A percentile compares a stretch with the other conserved stretches of the same genome.
These are phyloP conservation scores for Oleoguttula mirabilis DNA, from an alignment of 495 filamentous ascomycete species.

Conservation along the genomic window DNA sequence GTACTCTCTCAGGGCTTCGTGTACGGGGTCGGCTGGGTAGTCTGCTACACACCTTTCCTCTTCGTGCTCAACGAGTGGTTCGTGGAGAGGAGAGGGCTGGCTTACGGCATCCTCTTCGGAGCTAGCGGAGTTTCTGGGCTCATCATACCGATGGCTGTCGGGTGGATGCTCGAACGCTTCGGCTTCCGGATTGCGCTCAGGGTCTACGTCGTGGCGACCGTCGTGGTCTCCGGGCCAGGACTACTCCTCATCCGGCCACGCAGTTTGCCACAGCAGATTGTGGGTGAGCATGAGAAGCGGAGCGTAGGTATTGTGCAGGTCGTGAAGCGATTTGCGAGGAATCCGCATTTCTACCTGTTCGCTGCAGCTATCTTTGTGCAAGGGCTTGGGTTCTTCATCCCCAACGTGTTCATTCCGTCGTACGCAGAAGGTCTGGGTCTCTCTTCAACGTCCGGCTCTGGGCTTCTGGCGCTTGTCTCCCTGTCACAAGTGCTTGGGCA, in stretches of 20 bases:
- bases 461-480: constrained; percentile 14
- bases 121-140: constrained; percentile 30
- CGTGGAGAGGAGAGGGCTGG: constrained; percentile 30
- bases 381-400: constrained; percentile 22
- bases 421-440: constrained; percentile 16
- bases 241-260: constrained; percentile 28
- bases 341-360: constrained; percentile 10
- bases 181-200: constrained; percentile 32
- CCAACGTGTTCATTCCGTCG: constrained; percentile 22
- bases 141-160: constrained; percentile 29
- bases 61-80: constrained; percentile 34
- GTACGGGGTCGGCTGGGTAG: constrained; percentile 22
- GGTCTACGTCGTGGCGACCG: constrained; percentile 25
- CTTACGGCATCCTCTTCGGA: constrained; percentile 33
- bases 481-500: constrained; percentile 22
- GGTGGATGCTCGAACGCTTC: constrained; percentile 26
- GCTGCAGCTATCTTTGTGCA: constrained; percentile 15
- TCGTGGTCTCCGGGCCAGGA: constrained; percentile 28
- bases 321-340: constrained; percentile 1
- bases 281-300: neutral
- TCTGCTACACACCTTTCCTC: constrained; percentile 24
- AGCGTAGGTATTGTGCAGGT: neutral
- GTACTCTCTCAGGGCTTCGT: constrained; percentile 21
- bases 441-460: constrained; percentile 3
- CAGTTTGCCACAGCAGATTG: constrained; percentile 11